phyloP scores from a whole-genome alignment of 73 alveolate genomes.

The Symbiodinium natans region DNA sequence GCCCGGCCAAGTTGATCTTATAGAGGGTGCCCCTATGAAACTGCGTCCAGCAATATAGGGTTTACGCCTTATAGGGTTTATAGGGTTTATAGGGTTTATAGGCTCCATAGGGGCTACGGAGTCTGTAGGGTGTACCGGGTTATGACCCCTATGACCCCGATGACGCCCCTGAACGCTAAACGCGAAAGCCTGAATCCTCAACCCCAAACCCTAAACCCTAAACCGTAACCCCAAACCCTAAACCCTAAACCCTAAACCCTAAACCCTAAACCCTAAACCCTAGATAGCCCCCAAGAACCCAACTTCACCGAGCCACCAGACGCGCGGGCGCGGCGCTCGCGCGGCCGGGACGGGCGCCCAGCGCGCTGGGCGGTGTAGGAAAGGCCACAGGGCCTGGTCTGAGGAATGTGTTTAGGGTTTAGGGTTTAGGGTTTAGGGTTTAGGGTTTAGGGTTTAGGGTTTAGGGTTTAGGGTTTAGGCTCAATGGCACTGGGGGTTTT shows the following conservation, averaged over 20 bases:
- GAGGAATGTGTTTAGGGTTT: neutral
- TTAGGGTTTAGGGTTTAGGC: neutral
- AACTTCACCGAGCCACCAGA: neutral
- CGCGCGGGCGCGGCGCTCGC: neutral
- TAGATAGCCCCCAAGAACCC: neutral
- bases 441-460: neutral
- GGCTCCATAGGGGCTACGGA: too few relatives aligned
- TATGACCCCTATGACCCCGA: too few relatives aligned
- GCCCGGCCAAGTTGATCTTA: too few relatives aligned
- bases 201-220: neutral
- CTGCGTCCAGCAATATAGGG: too few relatives aligned
- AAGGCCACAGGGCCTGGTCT: neutral
- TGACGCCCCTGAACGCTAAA: too few relatives aligned
- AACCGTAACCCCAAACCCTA: neutral
- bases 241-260: neutral
- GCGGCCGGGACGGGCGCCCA: neutral
- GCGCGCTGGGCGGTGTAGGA: neutral
- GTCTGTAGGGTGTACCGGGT: too few relatives aligned
- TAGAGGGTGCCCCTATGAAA: too few relatives aligned
- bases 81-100: too few relatives aligned
- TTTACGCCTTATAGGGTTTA: too few relatives aligned
- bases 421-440: conserved; percentile 9
- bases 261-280: neutral
- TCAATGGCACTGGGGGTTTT: too few relatives aligned
- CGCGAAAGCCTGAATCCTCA: neutral